A percentile compares a stretch with the other conserved stretches of the same genome.
Conservation (phyloP, 2,329 filamentous ascomycete genomes). For the Aspergillus sp. region DNA sequence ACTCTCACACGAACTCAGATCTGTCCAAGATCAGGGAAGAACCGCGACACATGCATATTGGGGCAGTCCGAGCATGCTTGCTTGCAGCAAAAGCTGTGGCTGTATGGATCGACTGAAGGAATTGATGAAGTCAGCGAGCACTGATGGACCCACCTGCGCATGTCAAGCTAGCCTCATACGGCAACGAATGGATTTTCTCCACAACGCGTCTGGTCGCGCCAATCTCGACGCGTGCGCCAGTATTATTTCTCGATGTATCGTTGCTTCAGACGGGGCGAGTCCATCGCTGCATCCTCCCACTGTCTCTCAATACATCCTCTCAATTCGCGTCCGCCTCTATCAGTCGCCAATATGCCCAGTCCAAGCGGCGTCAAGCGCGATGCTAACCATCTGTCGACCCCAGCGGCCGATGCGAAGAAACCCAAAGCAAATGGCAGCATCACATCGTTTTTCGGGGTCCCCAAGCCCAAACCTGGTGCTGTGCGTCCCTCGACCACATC, state of each 20-base stretch:
- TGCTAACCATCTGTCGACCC: conserved; percentile 46
- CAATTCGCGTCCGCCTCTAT: no score
- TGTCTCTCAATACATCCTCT: background rate
- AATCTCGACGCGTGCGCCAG: background rate
- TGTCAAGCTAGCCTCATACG: no score
- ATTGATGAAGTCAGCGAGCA: no score
- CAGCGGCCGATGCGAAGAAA: conserved; percentile 63
- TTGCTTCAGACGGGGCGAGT: background rate
- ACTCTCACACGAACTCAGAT: no score
- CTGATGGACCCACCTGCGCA: no score
- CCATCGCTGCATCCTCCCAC: background rate
- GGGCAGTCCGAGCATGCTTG: no score
- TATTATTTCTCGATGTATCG: background rate
- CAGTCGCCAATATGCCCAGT: conserved; percentile 27
- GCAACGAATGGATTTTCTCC: background rate
- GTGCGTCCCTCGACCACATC: conserved; percentile 25
- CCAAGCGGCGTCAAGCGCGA: conserved; percentile 62
- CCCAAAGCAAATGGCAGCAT: conserved; percentile 74
- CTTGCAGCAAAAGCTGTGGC: no score
- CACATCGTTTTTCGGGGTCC: conserved; percentile 80
- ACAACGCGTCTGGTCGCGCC: conserved; percentile 4
- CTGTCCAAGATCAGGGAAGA: no score
- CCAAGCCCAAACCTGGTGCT: conserved; percentile 50
- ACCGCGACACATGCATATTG: no score
- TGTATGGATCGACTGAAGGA: no score